phyloP scores from a whole-genome alignment of 495 filamentous ascomycete species.

The Podospora pseudocomata region DNA sequence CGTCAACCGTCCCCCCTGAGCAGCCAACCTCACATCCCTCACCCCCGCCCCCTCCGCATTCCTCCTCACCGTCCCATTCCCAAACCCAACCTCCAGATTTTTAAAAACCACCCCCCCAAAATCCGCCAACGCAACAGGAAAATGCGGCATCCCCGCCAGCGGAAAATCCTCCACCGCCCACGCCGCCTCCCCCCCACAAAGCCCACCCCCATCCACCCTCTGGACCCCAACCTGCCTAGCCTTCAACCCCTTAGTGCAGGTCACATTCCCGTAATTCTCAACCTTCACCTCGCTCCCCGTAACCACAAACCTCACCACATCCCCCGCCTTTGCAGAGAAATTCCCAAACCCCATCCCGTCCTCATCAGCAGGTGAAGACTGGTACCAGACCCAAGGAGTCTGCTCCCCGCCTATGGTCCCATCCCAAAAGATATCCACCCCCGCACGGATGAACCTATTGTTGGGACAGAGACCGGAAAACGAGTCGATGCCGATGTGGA shows the following conservation, averaged over 20 bases:
- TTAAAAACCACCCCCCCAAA: conserved; percentile 24
- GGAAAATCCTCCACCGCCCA: conserved; percentile 32
- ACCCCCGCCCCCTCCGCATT: conserved; percentile 19
- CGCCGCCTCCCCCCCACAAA: conserved; percentile 24
- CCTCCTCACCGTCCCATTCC: neutral
- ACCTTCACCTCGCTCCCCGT: conserved; percentile 9
- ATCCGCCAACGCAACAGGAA: conserved; percentile 28
- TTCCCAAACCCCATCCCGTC: conserved; percentile 13
- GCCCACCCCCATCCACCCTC: neutral
- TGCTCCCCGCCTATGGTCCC: conserved; percentile 16
- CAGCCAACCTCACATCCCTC: conserved; percentile 19
- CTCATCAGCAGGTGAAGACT: conserved; percentile 8
- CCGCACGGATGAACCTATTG: conserved; percentile 21
- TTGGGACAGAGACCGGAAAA: neutral
- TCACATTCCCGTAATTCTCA: conserved; percentile 26
- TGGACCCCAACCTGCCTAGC: neutral
- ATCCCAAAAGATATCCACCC: conserved; percentile 30
- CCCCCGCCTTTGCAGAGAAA: conserved; percentile 19
- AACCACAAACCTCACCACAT: conserved; percentile 17
- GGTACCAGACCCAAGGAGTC: conserved; percentile 26
- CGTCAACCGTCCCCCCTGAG: conserved; percentile 30
- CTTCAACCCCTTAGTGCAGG: neutral
- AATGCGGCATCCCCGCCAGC: conserved; percentile 16
- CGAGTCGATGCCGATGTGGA: conserved; percentile 30
- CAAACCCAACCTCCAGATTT: conserved; percentile 12